These are phyloP conservation scores for Fraxinus ornus DNA, from an alignment of 305 asterid species.

Conservation along the genomic window DNA sequence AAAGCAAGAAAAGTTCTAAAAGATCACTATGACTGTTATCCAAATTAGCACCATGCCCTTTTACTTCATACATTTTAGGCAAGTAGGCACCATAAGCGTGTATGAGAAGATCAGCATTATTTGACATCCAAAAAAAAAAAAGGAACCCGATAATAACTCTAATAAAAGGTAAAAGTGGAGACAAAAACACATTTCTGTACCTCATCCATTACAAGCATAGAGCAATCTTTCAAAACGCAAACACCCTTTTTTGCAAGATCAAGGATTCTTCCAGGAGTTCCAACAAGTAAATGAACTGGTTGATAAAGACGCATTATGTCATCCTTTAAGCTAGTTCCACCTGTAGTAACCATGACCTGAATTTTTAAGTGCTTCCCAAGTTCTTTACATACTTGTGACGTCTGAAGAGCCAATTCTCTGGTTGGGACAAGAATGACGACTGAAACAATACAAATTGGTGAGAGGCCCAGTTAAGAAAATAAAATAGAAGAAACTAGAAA, in stretches of 20 bases:
- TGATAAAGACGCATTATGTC: constrained; percentile 97
- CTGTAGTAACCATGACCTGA: constrained; percentile 93
- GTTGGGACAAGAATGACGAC: constrained; percentile 94
- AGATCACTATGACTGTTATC: background rate
- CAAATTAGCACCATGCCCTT: background rate
- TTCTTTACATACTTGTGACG: constrained; percentile 97
- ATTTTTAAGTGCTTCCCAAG: constrained; percentile 87
- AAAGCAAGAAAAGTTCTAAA: background rate
- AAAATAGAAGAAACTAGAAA: background rate
- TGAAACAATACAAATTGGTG: constrained; percentile 37
- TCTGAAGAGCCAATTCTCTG: constrained; percentile 95
- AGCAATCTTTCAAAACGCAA: constrained; percentile 66
- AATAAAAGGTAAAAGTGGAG: background rate
- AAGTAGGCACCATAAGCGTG: background rate
- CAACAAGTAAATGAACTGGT: constrained; percentile 95
- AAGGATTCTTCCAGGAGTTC: constrained; percentile 96
- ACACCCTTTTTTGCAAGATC: constrained; percentile 84
- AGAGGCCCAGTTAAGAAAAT: constrained; percentile 17
- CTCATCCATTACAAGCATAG: constrained; percentile 92
- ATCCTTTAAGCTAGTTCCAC: constrained; percentile 96
- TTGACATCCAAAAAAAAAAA: background rate
- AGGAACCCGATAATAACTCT: background rate
- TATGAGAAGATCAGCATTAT: background rate
- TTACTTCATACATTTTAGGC: background rate
- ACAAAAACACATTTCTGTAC: constrained; percentile 31